Conservation (phyloP, 2,329 filamentous ascomycete species). For the Fusarium pilosicola region DNA sequence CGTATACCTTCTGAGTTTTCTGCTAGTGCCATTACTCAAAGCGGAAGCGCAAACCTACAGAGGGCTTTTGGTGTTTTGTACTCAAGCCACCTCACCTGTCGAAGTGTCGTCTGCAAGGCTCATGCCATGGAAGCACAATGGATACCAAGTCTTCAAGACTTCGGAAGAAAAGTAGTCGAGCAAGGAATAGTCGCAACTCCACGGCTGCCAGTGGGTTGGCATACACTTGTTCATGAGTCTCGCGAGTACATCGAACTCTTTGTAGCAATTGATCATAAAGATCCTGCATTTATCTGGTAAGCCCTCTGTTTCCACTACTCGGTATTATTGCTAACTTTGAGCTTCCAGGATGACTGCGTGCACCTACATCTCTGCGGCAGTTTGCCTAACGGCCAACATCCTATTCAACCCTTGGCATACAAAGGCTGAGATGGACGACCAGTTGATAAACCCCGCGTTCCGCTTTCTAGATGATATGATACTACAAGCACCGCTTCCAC, state of each 20-base stretch:
- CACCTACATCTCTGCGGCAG: background rate
- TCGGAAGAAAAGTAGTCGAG: background rate
- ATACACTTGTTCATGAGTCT: slow-evolving; percentile 4
- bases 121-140: background rate
- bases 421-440: background rate
- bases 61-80: slow-evolving; percentile 14
- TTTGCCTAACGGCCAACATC: background rate
- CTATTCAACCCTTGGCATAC: background rate
- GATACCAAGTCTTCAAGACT: background rate
- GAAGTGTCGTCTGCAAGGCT: background rate
- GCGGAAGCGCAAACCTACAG: background rate
- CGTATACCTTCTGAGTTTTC: background rate
- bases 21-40: background rate
- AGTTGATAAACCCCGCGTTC: background rate
- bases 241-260: slow-evolving; percentile 13
- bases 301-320: too few species aligned
- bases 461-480: background rate
- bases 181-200: background rate
- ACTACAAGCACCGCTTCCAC: background rate
- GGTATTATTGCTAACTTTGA: background rate
- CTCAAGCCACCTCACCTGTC: slow-evolving; percentile 3
- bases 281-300: background rate
- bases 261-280: background rate
- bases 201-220: slow-evolving; percentile 1
- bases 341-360: background rate